Conservation (phyloP, 139 green algal species). For the Chlorella sp. region DNA sequence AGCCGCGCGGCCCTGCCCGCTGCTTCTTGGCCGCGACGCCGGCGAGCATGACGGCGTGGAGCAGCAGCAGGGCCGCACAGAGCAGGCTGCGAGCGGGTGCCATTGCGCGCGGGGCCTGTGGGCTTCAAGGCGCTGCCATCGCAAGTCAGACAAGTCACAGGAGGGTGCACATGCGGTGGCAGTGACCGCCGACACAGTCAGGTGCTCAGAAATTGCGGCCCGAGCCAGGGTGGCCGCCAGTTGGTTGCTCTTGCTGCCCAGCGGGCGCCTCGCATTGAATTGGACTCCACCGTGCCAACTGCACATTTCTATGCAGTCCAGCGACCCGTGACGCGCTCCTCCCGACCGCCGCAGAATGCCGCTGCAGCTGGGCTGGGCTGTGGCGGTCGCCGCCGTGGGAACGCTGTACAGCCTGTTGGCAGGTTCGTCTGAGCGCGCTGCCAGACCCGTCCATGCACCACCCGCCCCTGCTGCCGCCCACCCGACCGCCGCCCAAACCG, state of each 20-base stretch:
- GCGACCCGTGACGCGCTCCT: too few species aligned
- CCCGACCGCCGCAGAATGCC: not conserved
- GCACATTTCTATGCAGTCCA: too few species aligned
- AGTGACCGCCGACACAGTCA: not conserved
- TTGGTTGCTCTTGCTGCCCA: too few species aligned
- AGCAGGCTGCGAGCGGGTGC: not conserved
- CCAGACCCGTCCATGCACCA: not conserved
- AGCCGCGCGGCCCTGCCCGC: slow-evolving; percentile 12
- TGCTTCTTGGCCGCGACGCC: not conserved
- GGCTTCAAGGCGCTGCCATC: too few species aligned
- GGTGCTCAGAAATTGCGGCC: not conserved
- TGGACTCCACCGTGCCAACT: too few species aligned
- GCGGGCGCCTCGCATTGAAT: too few species aligned
- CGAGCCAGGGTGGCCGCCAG: too few species aligned
- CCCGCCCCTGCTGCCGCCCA: not conserved
- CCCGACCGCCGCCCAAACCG: not conserved
- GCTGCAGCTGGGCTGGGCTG: slow-evolving; percentile 28
- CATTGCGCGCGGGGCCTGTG: too few species aligned
- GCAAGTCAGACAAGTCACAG: too few species aligned
- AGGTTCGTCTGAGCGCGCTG: not conserved
- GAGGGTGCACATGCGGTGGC: too few species aligned
- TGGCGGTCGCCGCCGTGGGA: slow-evolving; percentile 28
- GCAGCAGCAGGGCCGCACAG: slow-evolving; percentile 9
- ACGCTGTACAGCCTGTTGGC: slow-evolving; percentile 24
- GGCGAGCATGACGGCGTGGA: not conserved